phyloP scores from a whole-genome alignment of 2,329 filamentous ascomycete species.

The Ustilaginoidea virens region DNA sequence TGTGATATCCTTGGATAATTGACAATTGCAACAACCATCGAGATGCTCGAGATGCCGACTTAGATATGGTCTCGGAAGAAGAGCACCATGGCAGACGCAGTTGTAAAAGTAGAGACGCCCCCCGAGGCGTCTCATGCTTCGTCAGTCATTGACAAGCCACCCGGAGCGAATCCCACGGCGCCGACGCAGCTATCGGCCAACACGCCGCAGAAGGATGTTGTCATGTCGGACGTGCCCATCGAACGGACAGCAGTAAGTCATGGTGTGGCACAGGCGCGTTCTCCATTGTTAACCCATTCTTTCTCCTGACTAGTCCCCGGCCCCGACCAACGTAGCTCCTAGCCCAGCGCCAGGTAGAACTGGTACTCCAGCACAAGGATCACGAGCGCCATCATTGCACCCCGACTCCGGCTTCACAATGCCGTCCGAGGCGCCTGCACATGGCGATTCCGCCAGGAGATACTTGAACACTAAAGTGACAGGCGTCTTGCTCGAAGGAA shows the following conservation, averaged over 20 bases:
- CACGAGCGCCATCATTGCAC: slow-evolving; percentile 40
- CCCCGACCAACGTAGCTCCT: slow-evolving; percentile 19
- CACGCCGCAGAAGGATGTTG: slow-evolving; percentile 20
- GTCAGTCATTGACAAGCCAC: slow-evolving; percentile 9
- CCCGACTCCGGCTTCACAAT: slow-evolving; percentile 38
- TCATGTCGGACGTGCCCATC: slow-evolving; percentile 26
- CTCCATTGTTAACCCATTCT: no score
- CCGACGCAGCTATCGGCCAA: slow-evolving; percentile 7
- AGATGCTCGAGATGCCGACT: no score
- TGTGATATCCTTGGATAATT: neutral
- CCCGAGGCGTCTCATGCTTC: slow-evolving; percentile 9
- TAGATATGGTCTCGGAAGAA: neutral
- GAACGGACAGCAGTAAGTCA: slow-evolving; percentile 28
- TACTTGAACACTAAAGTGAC: slow-evolving; percentile 62
- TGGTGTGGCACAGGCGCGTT: no score
- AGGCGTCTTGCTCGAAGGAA: slow-evolving; percentile 52
- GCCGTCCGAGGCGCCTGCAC: slow-evolving; percentile 42
- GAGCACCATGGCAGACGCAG: slow-evolving; percentile 16
- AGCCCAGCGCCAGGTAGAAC: slow-evolving; percentile 28
- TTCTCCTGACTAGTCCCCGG: slow-evolving; percentile 23
- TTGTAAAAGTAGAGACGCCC: slow-evolving; percentile 8
- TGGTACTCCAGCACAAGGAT: slow-evolving; percentile 33
- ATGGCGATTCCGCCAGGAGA: slow-evolving; percentile 53
- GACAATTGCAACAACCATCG: no score
- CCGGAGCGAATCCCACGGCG: slow-evolving; percentile 7